Evolutionary conservation across 495 filamentous ascomycete genomes (phyloP), one percentile per base, ranked within the genome.

Genomic region (Podospora anserina): DNA sequence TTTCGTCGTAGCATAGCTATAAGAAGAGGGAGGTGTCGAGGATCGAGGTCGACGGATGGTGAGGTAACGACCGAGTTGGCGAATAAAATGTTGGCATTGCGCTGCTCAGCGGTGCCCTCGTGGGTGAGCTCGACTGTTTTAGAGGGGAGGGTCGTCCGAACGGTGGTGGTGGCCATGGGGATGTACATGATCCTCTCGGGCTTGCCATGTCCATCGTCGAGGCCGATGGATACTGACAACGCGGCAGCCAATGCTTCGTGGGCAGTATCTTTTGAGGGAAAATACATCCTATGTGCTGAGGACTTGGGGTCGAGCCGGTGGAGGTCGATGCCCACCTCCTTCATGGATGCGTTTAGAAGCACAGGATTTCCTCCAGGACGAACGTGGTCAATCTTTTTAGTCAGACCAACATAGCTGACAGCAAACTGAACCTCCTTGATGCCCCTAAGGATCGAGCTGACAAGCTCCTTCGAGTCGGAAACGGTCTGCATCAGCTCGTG

Each of bases 201-300:
- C 76, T 92, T 92, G 11, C 90, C 91, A 18, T 88, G 85, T 28
- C 92, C 92, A 78, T 97, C 92, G 73, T 97, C 93, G 58, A 99
- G 82, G 67, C 92, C 95, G 66, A 97, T 84, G 2, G 94, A 94
- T 49, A 98, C 89, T 5, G 95, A 96, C 23, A 97, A 90, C 5
- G 92, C 95, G 19, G 95, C 93, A 32, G 96, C 84, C 57, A 99
- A 84, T 26, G 95, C 95, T 82, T 99, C 94, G 75, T 99, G 95
- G 20, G 95, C 95, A 70, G 97, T 87, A 72, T 97, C 96, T 64
- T 90, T 88, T 13, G 90, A 88, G 16, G 93, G 93, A 77, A 99
- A 99, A 80, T 99, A 99, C 95, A 99, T 99, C 64, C 94, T 90
- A 85, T 99, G 95, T 3, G 93, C 94, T 0, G 95, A 93, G 53